Evolutionary conservation across 2,329 filamentous ascomycete species (phyloP).

Genomic region (Colletotrichum nymphaeae): DNA sequence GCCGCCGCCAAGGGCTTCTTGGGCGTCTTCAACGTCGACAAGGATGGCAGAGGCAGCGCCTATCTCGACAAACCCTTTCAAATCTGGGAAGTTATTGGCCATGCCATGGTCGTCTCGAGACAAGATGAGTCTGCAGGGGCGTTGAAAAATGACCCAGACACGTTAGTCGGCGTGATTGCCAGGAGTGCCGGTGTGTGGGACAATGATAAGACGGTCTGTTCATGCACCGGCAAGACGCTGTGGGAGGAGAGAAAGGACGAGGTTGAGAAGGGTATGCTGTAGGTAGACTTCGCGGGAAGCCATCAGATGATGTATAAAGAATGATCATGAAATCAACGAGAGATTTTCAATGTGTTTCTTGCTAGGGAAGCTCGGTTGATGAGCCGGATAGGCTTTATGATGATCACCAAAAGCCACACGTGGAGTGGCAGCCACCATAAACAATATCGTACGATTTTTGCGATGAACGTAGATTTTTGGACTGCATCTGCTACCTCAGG

Average conservation of each 20-base stretch:
- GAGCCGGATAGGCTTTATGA: conserved; percentile 24
- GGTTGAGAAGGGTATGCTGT: conserved; percentile 86
- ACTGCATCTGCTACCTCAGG: conserved; percentile 2
- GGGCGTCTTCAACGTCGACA: conserved; percentile 79
- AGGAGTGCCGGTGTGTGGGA: conserved; percentile 98
- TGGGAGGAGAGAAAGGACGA: conserved; percentile 97
- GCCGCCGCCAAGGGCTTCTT: conserved; percentile 66
- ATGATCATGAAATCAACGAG: conserved; percentile 14
- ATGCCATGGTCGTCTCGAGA: conserved; percentile 86
- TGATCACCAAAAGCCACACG: conserved; percentile 30
- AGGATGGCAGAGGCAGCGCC: conserved; percentile 79
- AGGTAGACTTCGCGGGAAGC: conserved; percentile 4
- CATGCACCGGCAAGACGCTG: conserved; percentile 96
- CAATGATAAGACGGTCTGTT: conserved; percentile 98
- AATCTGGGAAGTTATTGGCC: conserved; percentile 96
- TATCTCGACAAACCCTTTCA: conserved; percentile 87
- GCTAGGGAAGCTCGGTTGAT: conserved; percentile 13
- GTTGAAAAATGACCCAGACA: conserved; percentile 82
- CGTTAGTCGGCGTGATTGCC: conserved; percentile 92
- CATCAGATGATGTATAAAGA: conserved; percentile 15
- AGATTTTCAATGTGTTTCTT: conserved; percentile 17
- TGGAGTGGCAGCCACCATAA: conserved; percentile 25
- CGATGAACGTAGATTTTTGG: conserved; percentile 28
- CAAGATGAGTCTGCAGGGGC: conserved; percentile 65
- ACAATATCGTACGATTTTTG: conserved; percentile 37